Base-by-base conservation (phyloP, 306 rosid genomes). In the Sesbania bispinosa region DNA sequence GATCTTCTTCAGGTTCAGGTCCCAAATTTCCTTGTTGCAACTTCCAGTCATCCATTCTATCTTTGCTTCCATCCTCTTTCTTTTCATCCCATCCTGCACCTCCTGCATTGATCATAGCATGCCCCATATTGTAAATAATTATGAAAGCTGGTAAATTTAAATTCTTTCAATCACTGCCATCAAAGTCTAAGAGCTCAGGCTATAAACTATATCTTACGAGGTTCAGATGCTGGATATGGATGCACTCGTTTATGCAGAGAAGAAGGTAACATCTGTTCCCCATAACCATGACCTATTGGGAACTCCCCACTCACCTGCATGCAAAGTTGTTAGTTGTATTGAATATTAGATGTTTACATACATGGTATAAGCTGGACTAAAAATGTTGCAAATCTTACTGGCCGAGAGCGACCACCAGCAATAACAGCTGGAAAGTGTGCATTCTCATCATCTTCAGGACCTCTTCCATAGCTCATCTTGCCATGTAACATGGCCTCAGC, bases 11-110 rank as follows among this genome's bases (percentile, higher is more conserved):
- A 26, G 77, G 86, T 62, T 93, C 98, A 71, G 88, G 87, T 39
- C 97, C 98, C 64, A 93, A 78, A 68, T 88, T 90, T 48, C 98
- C 97, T 78, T 90, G 98, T 81, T 88, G 98, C 73, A 88, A 46
- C 78, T 90, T 93, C 98, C 97, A 93, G 33, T 93, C 98, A 73
- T 90, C 98, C 87, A 81, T 80, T 81, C 94, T 87, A 10, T 93
- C 98, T 59, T 75, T 75, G 68, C 81, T 75, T 8, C 84, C 83
- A 23, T 79, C 80, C 23, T 81, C 83, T 62, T 72, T 75, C 89
- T 70, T 88, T 58, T 89, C 98, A 66, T 93, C 97, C 92, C 93
- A 87, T 81, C 80, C 80, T 71, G 58, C 92, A 77, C 86, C 85
- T 69, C 97, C 97, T 93, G 82, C 48, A 52, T 78, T 18, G 58